Evolutionary conservation across 192 early-diverging fungal genomes (phyloP).

Genomic region (Podila minutissima): DNA sequence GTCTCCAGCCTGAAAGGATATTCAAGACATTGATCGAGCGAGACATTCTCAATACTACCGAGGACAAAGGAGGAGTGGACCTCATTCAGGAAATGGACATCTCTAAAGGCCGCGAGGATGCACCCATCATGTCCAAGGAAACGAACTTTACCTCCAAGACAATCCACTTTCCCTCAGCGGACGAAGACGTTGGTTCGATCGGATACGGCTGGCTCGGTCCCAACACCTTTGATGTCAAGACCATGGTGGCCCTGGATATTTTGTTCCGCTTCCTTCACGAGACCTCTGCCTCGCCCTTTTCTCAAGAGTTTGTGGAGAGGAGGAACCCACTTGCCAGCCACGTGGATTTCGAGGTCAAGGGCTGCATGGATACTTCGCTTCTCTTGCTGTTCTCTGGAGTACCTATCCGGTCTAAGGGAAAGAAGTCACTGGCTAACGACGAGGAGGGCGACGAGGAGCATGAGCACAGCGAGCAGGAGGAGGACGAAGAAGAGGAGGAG

Average conservation of each 20-base stretch:
- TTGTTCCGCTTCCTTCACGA: conserved; percentile 78
- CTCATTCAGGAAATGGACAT: conserved; percentile 47
- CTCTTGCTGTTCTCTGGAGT: conserved; percentile 65
- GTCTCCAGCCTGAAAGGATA: conserved; percentile 54
- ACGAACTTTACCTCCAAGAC: conserved; percentile 57
- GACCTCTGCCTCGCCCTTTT: conserved; percentile 73
- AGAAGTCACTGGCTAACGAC: background rate
- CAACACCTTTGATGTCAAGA: conserved; percentile 64
- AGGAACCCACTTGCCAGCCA: conserved; percentile 68
- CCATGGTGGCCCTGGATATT: conserved; percentile 72
- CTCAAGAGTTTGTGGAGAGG: conserved; percentile 82
- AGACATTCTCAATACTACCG: conserved; percentile 14
- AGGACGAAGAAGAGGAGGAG: background rate
- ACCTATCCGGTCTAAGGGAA: conserved; percentile 61
- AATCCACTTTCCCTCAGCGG: conserved; percentile 69
- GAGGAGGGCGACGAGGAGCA: conserved; percentile 4
- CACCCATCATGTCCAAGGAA: conserved; percentile 53
- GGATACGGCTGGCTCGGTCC: conserved; percentile 83
- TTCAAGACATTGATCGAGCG: conserved; percentile 61
- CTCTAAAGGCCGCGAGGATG: conserved; percentile 50
- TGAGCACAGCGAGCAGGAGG: conserved; percentile 1
- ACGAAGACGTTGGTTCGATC: conserved; percentile 71
- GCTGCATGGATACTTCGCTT: conserved; percentile 64
- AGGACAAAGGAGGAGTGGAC: conserved; percentile 2
- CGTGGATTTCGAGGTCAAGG: conserved; percentile 66